Evolutionary conservation across 2,329 filamentous ascomycete genomes (phyloP), one percentile per base, ranked within the genome.

Genomic region (Colletotrichum abscissum): DNA sequence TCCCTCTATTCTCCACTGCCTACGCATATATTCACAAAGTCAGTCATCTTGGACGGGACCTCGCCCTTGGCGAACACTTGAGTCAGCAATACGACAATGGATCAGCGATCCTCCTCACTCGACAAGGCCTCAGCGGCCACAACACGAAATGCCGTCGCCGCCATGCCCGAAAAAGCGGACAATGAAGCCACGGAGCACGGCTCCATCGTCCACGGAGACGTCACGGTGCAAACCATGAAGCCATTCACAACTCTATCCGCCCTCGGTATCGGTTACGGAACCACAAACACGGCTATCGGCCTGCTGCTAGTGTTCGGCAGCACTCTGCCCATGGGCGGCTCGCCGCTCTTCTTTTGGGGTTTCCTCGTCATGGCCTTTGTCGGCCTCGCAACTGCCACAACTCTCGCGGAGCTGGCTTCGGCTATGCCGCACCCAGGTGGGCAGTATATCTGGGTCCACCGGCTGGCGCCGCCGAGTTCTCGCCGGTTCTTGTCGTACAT

Each of bases 361-460:
- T 49, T 49, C 1, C 42, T 49, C 3, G 42, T 49, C 19, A 49
- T 49, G 42, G 42, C 42, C 8, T 49, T 49, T 49, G 42, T 49
- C 7, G 42, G 42, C 19, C 42, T 49, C 3, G 42, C 42, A 4
- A 49, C 42, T 11, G 42, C 42, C 19, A n/a, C 19, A 8, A 49
- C 42, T 70, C 78, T 80, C n/a, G 76, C 77, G 22, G 79, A 80
- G 74, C 72, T 80, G 59, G 72, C 76, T 4, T 79, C 78, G 0
- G 78, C 79, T 33, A 79, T 79, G 76, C 79, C 79, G 3, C 76
- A 80, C 26, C 75, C 79, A 24, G 79, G 78, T 1, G 79, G 78
- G 14, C 79, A 80, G 73, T 78, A 79, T 55, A 72, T 78, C 71
- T 80, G 79, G 79, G 76, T 76, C 16, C 73, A 75, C 69, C 65